Conservation (phyloP, 345 rosid species). For the Eucalyptus decipiens region DNA sequence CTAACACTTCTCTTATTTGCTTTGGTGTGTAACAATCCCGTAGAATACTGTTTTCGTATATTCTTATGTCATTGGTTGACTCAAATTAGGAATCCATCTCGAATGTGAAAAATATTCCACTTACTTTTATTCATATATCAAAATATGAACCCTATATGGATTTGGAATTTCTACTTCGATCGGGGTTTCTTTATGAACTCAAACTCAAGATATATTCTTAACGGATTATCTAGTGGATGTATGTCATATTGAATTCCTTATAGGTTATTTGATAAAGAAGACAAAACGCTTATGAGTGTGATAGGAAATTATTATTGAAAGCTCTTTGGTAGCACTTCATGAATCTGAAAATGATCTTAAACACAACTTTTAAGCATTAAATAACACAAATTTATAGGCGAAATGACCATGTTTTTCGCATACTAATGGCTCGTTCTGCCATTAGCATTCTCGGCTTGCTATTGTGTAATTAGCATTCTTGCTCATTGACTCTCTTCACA, state of each 20-base stretch:
- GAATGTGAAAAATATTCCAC: background rate
- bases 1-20: background rate
- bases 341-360: background rate
- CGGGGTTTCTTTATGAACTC: rapidly evolving
- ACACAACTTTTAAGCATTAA: background rate
- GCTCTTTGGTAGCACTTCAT: background rate
- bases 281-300: rapidly evolving
- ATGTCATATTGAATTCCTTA: background rate
- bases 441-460: background rate
- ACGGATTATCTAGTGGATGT: rapidly evolving
- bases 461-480: background rate
- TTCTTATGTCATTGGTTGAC: background rate
- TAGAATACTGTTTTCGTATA: rapidly evolving
- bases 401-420: background rate
- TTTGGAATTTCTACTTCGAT: background rate
- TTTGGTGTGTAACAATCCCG: background rate
- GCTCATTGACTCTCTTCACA: background rate
- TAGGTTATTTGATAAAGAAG: background rate
- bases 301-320: background rate
- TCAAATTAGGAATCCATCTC: background rate
- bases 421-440: background rate
- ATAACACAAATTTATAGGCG: background rate
- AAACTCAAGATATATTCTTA: background rate
- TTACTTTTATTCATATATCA: background rate
- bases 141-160: background rate